A percentile compares a stretch with the other conserved stretches of the same genome.
These are phyloP conservation scores for Meira nashicola DNA, from an alignment of 1,284 basidiomycete species.

Conservation along the genomic window DNA sequence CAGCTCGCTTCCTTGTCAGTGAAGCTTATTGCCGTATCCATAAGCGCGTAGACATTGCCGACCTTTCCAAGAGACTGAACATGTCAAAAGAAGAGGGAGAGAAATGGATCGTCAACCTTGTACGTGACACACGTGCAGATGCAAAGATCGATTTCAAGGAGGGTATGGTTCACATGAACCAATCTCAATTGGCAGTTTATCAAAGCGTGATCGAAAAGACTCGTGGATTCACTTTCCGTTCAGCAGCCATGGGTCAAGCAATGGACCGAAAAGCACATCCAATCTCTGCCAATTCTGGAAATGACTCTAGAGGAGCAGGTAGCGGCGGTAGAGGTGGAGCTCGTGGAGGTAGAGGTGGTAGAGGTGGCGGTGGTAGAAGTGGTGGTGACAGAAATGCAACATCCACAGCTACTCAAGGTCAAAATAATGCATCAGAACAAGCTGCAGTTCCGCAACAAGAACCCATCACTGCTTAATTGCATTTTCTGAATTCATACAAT, in stretches of 20 bases:
- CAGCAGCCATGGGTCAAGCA: slow-evolving; percentile 81
- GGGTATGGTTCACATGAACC: slow-evolving; percentile 91
- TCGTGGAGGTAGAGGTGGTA: not conserved
- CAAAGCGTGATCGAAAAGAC: slow-evolving; percentile 95
- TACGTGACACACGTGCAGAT: slow-evolving; percentile 92
- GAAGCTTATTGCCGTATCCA: slow-evolving; percentile 98
- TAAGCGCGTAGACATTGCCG: slow-evolving; percentile 91
- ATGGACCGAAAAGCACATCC: slow-evolving; percentile 61
- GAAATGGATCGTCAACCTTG: slow-evolving; percentile 98
- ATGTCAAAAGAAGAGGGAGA: slow-evolving; percentile 88
- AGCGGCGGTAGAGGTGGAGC: slow-evolving; percentile 18
- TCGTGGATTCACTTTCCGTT: slow-evolving; percentile 81
- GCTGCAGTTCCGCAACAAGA: no score
- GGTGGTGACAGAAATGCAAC: not conserved
- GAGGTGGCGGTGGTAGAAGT: no score
- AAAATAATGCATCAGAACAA: no score
- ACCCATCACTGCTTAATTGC: no score
- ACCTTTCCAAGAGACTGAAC: slow-evolving; percentile 87
- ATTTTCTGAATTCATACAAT: no score
- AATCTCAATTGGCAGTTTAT: slow-evolving; percentile 81
- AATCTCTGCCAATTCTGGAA: slow-evolving; percentile 16
- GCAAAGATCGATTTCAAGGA: slow-evolving; percentile 96
- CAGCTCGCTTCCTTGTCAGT: slow-evolving; percentile 87
- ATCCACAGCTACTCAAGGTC: not conserved
- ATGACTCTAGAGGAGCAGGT: slow-evolving; percentile 11